Evolutionary conservation across 495 filamentous ascomycete genomes (phyloP).

Genomic region (Eremomyces bilateralis): DNA sequence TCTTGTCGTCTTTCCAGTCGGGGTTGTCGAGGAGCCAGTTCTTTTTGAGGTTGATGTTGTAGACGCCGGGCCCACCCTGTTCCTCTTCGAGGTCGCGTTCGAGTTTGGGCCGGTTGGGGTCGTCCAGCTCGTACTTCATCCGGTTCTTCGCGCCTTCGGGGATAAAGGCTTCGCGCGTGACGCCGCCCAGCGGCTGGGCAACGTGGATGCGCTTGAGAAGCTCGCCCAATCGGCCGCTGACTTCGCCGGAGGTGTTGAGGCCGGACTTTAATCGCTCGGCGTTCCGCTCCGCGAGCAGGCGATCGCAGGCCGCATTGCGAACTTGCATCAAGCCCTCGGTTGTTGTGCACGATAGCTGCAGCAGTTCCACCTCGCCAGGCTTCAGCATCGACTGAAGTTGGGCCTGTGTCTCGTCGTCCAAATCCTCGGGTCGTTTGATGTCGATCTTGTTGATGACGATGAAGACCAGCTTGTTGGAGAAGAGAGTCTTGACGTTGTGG

Average conservation of each 20-base stretch:
- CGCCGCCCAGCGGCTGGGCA: slow-evolving; percentile 68
- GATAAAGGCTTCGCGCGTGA: slow-evolving; percentile 60
- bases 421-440: slow-evolving; percentile 64
- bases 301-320: slow-evolving; percentile 85
- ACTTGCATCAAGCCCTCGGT: slow-evolving; percentile 84
- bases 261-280: slow-evolving; percentile 89
- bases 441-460: slow-evolving; percentile 98
- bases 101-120: slow-evolving; percentile 56
- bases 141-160: slow-evolving; percentile 60
- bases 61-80: slow-evolving; percentile 86
- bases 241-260: slow-evolving; percentile 44
- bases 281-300: slow-evolving; percentile 75
- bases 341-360: slow-evolving; percentile 85
- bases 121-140: slow-evolving; percentile 75
- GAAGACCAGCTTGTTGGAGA: slow-evolving; percentile 92
- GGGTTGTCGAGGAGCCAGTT: slow-evolving; percentile 66
- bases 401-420: slow-evolving; percentile 59
- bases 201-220: slow-evolving; percentile 89
- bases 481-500: slow-evolving; percentile 86
- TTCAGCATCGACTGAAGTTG: slow-evolving; percentile 62
- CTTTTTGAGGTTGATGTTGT: slow-evolving; percentile 72
- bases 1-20: slow-evolving; percentile 89
- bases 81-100: slow-evolving; percentile 81
- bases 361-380: slow-evolving; percentile 68
- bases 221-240: slow-evolving; percentile 62